Evolutionary conservation across 768 basidiomycete genomes (phyloP).

Genomic region (Suillus luteus): DNA sequence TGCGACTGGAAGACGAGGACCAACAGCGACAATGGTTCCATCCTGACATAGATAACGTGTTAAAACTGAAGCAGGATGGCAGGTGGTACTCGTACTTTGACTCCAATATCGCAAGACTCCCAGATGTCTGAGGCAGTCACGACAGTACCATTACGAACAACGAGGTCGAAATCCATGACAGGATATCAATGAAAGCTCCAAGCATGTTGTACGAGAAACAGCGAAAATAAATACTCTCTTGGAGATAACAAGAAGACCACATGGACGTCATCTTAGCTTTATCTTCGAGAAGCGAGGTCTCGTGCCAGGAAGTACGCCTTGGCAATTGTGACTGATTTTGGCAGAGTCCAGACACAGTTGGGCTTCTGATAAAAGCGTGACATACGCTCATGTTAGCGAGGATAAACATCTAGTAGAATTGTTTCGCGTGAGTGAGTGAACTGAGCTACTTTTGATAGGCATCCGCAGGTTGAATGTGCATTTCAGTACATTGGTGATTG

Average conservation of each 20-base stretch:
- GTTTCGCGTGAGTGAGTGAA: neutral
- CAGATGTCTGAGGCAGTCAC: slow-evolving; percentile 21
- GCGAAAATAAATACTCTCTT: neutral
- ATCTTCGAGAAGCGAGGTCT: slow-evolving; percentile 4
- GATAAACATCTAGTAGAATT: neutral
- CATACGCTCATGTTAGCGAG: neutral
- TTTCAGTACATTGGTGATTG: neutral
- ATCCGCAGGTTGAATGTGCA: neutral
- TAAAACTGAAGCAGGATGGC: neutral
- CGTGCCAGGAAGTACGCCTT: slow-evolving; percentile 1
- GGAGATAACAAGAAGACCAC: slow-evolving; percentile 8
- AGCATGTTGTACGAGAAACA: neutral
- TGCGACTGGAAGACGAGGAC: slow-evolving; percentile 15
- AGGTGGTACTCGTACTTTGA: slow-evolving; percentile 19
- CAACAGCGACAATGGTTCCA: slow-evolving; percentile 34
- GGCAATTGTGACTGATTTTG: neutral
- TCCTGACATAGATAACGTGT: slow-evolving; percentile 16
- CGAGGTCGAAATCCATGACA: slow-evolving; percentile 18
- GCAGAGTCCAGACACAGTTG: neutral
- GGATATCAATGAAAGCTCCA: neutral
- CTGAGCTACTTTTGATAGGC: neutral
- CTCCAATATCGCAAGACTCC: slow-evolving; percentile 31
- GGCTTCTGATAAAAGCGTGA: neutral
- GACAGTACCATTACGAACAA: slow-evolving; percentile 20
- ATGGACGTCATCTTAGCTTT: slow-evolving; percentile 2